Evolutionary conservation across 169 alveolate genomes (phyloP).

Genomic region (Plasmodium vinckei): DNA sequence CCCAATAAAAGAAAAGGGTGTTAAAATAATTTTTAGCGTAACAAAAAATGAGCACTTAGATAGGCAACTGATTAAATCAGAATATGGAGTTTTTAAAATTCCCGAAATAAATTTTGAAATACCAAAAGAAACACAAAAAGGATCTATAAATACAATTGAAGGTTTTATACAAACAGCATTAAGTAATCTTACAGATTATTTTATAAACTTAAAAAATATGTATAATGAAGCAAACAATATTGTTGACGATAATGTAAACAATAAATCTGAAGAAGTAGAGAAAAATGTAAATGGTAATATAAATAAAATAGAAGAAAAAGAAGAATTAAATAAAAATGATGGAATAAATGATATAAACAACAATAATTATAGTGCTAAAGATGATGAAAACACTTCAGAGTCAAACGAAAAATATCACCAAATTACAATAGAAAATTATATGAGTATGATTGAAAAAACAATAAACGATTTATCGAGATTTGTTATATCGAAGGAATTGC

Average conservation of each 20-base stretch:
- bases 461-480: conserved; percentile 24
- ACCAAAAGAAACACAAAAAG: conserved; percentile 94
- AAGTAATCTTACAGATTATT: conserved; percentile 75
- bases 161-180: conserved; percentile 77
- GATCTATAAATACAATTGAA: conserved; percentile 93
- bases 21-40: conserved; percentile 88
- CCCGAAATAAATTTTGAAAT: conserved; percentile 96
- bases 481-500: conserved; percentile 75
- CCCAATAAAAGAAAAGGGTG: conserved; percentile 93
- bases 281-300: not conserved
- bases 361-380: conserved; percentile 2
- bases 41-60: conserved; percentile 87
- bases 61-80: conserved; percentile 93
- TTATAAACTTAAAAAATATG: conserved; percentile 43
- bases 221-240: conserved; percentile 44
- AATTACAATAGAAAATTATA: conserved; percentile 66
- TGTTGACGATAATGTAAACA: conserved; percentile 13
- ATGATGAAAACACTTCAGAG: not conserved
- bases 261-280: not conserved
- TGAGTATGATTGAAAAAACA: conserved; percentile 60
- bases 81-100: conserved; percentile 88
- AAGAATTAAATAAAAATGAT: not conserved
- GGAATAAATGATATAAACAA: not conserved
- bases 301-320: not conserved
- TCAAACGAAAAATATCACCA: conserved; percentile 22